These are phyloP conservation scores for Botrytis aclada DNA, from an alignment of 2,329 filamentous ascomycete species.

Conservation along the genomic window DNA sequence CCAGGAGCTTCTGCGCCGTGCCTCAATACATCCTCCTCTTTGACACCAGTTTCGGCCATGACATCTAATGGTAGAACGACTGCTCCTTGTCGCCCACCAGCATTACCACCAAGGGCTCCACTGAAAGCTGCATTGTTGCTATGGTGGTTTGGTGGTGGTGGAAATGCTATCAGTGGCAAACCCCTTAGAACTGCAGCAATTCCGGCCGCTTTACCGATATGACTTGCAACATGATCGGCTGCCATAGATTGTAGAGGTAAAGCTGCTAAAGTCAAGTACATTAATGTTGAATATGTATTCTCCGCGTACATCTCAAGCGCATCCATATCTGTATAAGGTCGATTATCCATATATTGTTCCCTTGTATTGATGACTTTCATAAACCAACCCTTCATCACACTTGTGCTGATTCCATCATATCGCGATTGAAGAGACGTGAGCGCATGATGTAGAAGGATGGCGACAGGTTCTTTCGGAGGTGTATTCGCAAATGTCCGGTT, in stretches of 20 bases:
- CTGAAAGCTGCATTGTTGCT: slow-evolving; percentile 46
- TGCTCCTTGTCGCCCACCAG: slow-evolving; percentile 52
- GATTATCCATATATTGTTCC: slow-evolving; percentile 78
- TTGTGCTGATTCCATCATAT: slow-evolving; percentile 41
- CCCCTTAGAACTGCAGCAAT: slow-evolving; percentile 85
- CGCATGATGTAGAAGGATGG: slow-evolving; percentile 74
- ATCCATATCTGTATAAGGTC: slow-evolving; percentile 71
- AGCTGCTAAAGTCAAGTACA: slow-evolving; percentile 81
- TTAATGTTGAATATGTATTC: slow-evolving; percentile 87
- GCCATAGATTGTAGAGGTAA: slow-evolving; percentile 78
- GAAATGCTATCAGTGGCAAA: slow-evolving; percentile 82
- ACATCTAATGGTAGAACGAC: slow-evolving; percentile 84
- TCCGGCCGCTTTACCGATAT: slow-evolving; percentile 90
- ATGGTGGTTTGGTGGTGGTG: slow-evolving; percentile 57
- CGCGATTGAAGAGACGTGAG: slow-evolving; percentile 57
- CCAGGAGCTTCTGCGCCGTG: slow-evolving; percentile 75
- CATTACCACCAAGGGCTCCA: slow-evolving; percentile 40
- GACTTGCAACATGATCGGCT: slow-evolving; percentile 87
- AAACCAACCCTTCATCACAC: slow-evolving; percentile 65
- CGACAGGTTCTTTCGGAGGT: slow-evolving; percentile 88
- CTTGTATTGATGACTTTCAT: slow-evolving; percentile 75
- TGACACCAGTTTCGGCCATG: slow-evolving; percentile 77
- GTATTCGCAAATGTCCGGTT: slow-evolving; percentile 71
- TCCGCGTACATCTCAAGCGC: slow-evolving; percentile 86
- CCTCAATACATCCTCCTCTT: slow-evolving; percentile 86